phyloP scores from a whole-genome alignment of 75 land plant species.

The Sequoiadendron giganteum region DNA sequence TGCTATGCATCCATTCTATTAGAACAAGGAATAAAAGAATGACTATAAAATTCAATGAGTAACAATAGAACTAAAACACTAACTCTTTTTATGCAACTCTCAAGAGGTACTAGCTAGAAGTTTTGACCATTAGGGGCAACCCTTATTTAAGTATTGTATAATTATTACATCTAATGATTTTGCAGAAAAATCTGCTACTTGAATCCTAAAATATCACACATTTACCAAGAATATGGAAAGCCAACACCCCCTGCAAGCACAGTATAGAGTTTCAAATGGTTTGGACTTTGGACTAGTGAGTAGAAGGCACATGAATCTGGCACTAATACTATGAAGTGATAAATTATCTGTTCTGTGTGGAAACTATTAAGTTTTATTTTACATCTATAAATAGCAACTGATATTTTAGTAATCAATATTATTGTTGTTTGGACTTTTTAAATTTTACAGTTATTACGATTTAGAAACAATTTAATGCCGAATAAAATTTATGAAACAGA shows the following conservation, averaged over 20 bases:
- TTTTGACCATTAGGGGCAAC: background rate
- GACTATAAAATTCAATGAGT: background rate
- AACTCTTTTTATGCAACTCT: too few relatives aligned
- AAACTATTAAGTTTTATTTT: background rate
- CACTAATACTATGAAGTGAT: background rate
- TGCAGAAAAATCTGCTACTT: too few relatives aligned
- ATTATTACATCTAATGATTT: background rate
- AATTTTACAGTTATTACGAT: background rate
- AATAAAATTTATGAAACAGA: conserved; percentile 37
- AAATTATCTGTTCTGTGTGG: background rate
- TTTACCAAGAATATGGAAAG: background rate
- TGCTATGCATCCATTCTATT: background rate
- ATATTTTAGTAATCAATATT: background rate
- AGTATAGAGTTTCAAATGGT: background rate
- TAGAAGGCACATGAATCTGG: background rate
- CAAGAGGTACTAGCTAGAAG: background rate
- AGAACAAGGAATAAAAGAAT: background rate
- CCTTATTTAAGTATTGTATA: background rate
- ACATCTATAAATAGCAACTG: background rate
- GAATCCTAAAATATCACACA: too few relatives aligned
- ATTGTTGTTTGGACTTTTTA: background rate
- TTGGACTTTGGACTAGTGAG: background rate
- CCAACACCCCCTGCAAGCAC: background rate
- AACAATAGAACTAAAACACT: background rate
- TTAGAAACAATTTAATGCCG: background rate